phyloP scores from a whole-genome alignment of 2,329 filamentous ascomycete genomes.

The Sarocladium kiliense region DNA sequence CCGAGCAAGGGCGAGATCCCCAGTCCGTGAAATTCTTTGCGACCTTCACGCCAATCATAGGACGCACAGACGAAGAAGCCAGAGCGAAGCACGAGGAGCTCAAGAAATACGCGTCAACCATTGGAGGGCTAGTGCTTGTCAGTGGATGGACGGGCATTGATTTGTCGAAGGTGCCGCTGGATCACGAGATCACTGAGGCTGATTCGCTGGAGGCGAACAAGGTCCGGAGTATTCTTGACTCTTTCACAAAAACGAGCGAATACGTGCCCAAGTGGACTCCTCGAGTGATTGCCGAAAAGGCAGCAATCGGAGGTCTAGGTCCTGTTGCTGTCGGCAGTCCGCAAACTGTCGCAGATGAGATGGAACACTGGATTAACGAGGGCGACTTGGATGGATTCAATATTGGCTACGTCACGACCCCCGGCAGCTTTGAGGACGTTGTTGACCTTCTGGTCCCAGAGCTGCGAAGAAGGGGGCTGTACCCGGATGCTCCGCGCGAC shows the following conservation, averaged over 20 bases:
- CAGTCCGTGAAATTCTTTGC: slow-evolving; percentile 62
- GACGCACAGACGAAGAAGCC: slow-evolving; percentile 61
- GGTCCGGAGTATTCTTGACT: background rate
- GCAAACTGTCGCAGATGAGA: slow-evolving; percentile 57
- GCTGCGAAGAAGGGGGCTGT: slow-evolving; percentile 49
- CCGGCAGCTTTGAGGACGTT: slow-evolving; percentile 63
- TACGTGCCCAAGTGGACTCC: background rate
- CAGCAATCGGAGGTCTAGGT: slow-evolving; percentile 50
- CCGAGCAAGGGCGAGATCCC: slow-evolving; percentile 51
- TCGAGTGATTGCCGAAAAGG: slow-evolving; percentile 9
- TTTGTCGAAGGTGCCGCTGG: slow-evolving; percentile 53
- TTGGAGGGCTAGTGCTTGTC: slow-evolving; percentile 64
- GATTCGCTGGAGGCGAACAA: slow-evolving; percentile 32
- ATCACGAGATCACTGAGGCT: slow-evolving; percentile 58
- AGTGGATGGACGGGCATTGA: slow-evolving; percentile 67
- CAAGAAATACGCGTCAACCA: slow-evolving; percentile 52
- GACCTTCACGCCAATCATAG: slow-evolving; percentile 60
- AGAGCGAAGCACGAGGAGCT: slow-evolving; percentile 58
- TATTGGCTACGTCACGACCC: slow-evolving; percentile 64
- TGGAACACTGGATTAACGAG: slow-evolving; percentile 63
- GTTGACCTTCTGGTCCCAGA: slow-evolving; percentile 62
- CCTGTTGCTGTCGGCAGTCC: slow-evolving; percentile 61
- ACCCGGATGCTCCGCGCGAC: slow-evolving; percentile 45
- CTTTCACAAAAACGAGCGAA: slow-evolving; percentile 46
- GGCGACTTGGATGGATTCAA: slow-evolving; percentile 74